Evolutionary conservation across 805 yeast species (phyloP).

Genomic region (Candida nanaspora): DNA sequence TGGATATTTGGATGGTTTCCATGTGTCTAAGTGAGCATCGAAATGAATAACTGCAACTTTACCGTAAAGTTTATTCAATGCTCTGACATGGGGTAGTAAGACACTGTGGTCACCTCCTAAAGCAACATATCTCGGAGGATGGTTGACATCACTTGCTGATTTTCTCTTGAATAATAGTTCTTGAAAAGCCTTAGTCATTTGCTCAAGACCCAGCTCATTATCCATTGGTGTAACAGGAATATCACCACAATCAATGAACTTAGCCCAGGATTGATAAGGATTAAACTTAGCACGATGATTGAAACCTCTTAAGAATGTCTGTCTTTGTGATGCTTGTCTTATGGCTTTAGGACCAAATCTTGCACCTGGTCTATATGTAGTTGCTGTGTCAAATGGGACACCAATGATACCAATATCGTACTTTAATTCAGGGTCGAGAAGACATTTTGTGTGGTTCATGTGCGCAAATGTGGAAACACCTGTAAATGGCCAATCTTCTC

Average conservation of each 20-base stretch:
- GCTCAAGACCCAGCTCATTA: slow-evolving; percentile 42
- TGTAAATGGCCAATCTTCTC: slow-evolving; percentile 63
- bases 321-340: slow-evolving; percentile 64
- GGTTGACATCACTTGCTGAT: slow-evolving; percentile 15
- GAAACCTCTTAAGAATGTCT: slow-evolving; percentile 60
- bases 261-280: slow-evolving; percentile 45
- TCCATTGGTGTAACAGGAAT: slow-evolving; percentile 57
- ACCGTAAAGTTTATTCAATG: slow-evolving; percentile 54
- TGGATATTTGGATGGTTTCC: slow-evolving; percentile 70
- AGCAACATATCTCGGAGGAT: slow-evolving; percentile 59
- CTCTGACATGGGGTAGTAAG: slow-evolving; percentile 64
- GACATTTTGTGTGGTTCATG: slow-evolving; percentile 52
- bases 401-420: slow-evolving; percentile 74
- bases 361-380: slow-evolving; percentile 73
- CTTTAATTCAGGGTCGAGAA: slow-evolving; percentile 33
- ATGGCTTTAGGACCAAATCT: slow-evolving; percentile 77
- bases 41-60: slow-evolving; percentile 70
- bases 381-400: slow-evolving; percentile 80
- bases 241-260: slow-evolving; percentile 48
- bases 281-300: slow-evolving; percentile 49
- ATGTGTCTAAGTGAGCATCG: slow-evolving; percentile 81
- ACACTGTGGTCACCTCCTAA: slow-evolving; percentile 84
- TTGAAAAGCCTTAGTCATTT: slow-evolving; percentile 48
- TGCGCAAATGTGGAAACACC: slow-evolving; percentile 74
- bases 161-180: slow-evolving; percentile 37